A percentile compares a stretch with the other conserved stretches of the same genome.
phyloP scores from a whole-genome alignment of 2,329 filamentous ascomycete species.

The Trichoderma aggressivum region DNA sequence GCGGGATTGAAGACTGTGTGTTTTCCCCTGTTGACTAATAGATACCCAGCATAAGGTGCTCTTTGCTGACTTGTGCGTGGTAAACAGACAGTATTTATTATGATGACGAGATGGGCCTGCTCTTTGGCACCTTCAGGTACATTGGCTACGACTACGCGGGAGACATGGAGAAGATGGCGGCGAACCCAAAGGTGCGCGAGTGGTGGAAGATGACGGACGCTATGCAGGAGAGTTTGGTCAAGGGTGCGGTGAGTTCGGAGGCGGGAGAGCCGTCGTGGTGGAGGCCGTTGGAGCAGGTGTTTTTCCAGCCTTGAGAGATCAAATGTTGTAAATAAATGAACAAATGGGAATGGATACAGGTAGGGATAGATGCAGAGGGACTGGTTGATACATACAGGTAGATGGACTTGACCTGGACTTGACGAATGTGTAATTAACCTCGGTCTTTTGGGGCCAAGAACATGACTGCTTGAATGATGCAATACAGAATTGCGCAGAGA shows the following conservation, averaged over 20 bases:
- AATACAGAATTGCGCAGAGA: too few relatives aligned
- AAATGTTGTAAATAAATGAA: not conserved
- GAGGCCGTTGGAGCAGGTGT: slow-evolving; percentile 67
- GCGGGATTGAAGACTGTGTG: slow-evolving; percentile 69
- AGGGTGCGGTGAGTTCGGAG: slow-evolving; percentile 56
- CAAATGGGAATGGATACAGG: not conserved
- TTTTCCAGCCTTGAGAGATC: slow-evolving; percentile 51
- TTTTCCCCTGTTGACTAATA: not conserved
- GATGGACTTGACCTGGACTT: not conserved
- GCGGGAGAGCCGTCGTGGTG: slow-evolving; percentile 64
- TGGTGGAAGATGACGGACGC: slow-evolving; percentile 81
- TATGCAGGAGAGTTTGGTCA: slow-evolving; percentile 65
- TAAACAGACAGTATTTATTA: slow-evolving; percentile 68
- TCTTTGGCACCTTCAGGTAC: slow-evolving; percentile 78
- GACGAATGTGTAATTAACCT: not conserved
- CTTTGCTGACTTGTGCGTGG: not conserved
- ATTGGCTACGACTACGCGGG: slow-evolving; percentile 67
- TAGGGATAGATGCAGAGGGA: not conserved
- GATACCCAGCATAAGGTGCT: too few relatives aligned
- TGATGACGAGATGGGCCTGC: slow-evolving; percentile 57
- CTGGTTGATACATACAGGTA: not conserved
- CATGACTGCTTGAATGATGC: not conserved
- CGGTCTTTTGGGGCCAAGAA: not conserved
- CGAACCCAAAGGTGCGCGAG: slow-evolving; percentile 67
- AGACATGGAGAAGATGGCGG: slow-evolving; percentile 74